These are phyloP conservation scores for Epichloe baconii DNA, from an alignment of 2,329 filamentous ascomycete genomes.

Conservation along the genomic window DNA sequence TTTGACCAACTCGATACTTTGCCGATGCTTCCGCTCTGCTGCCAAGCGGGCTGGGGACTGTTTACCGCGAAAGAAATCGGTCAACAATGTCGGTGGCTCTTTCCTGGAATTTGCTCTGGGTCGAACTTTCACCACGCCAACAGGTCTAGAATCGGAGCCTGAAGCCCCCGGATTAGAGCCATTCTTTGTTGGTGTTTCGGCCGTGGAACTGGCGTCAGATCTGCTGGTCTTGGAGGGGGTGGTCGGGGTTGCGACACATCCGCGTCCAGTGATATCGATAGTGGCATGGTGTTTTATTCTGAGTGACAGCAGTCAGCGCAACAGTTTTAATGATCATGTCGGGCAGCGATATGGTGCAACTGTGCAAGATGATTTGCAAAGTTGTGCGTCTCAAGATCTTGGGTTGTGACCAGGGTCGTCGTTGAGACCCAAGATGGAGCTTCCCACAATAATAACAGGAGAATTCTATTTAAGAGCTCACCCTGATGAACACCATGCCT, in stretches of 20 bases:
- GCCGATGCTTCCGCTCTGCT: constrained; percentile 38
- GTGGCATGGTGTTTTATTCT: constrained; percentile 13
- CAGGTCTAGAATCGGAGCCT: constrained; percentile 31
- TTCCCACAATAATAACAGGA: not conserved
- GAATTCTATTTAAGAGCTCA: not conserved
- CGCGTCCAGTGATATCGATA: constrained; percentile 10
- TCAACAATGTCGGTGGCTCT: constrained; percentile 32
- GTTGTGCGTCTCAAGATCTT: not conserved
- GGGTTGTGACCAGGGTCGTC: not conserved
- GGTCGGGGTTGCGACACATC: constrained; percentile 7
- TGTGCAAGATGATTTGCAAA: not conserved
- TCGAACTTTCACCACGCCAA: constrained; percentile 18
- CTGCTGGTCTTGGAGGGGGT: constrained; percentile 5
- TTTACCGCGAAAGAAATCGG: constrained; percentile 44
- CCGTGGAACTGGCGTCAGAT: not conserved
- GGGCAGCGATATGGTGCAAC: not conserved
- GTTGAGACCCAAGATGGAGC: constrained; percentile 1
- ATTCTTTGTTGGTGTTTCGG: constrained; percentile 7
- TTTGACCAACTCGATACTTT: constrained; percentile 47
- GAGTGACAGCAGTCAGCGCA: constrained; percentile 6
- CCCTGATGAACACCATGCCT: constrained; percentile 2
- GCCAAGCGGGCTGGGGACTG: constrained; percentile 42
- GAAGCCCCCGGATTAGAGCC: constrained; percentile 7
- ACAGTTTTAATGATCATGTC: not conserved
- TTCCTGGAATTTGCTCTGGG: constrained; percentile 26